Evolutionary conservation across 257 asterid species (phyloP).

Genomic region (Solanum paucissectum): DNA sequence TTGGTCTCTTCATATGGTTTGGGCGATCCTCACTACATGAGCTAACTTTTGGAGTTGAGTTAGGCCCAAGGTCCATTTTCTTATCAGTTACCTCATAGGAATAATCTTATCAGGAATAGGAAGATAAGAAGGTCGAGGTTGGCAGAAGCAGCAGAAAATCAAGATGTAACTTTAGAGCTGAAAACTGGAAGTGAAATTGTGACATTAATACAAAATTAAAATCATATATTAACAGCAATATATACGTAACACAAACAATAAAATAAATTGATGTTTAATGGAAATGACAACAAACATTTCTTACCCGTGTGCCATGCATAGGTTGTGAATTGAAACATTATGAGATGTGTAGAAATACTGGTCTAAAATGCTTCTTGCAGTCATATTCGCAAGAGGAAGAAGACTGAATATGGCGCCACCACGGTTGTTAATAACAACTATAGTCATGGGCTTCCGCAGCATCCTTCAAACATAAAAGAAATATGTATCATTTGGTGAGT

Average conservation of each 20-base stretch:
- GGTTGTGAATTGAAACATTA: conserved; percentile 54
- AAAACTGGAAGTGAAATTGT: neutral
- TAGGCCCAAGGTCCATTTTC: neutral
- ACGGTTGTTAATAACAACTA: conserved; percentile 77
- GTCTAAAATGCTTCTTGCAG: conserved; percentile 50
- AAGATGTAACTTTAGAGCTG: neutral
- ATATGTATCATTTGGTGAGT: neutral
- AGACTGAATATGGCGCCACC: conserved; percentile 99
- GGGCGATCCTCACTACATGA: neutral
- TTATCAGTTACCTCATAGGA: neutral
- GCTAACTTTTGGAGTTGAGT: neutral
- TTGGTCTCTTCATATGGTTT: neutral
- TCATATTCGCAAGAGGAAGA: conserved; percentile 64
- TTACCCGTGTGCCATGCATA: conserved; percentile 85
- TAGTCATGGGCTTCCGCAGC: conserved; percentile 68
- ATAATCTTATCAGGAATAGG: neutral
- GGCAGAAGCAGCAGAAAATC: neutral
- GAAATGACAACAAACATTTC: neutral
- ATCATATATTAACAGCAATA: neutral
- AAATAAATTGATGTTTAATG: neutral
- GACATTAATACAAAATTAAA: neutral
- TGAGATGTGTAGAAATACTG: conserved; percentile 93
- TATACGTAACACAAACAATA: neutral
- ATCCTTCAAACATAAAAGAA: conserved; percentile 28
- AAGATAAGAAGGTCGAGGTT: neutral